Conservation (phyloP, 768 basidiomycete genomes). For the Suillus weaverae region DNA sequence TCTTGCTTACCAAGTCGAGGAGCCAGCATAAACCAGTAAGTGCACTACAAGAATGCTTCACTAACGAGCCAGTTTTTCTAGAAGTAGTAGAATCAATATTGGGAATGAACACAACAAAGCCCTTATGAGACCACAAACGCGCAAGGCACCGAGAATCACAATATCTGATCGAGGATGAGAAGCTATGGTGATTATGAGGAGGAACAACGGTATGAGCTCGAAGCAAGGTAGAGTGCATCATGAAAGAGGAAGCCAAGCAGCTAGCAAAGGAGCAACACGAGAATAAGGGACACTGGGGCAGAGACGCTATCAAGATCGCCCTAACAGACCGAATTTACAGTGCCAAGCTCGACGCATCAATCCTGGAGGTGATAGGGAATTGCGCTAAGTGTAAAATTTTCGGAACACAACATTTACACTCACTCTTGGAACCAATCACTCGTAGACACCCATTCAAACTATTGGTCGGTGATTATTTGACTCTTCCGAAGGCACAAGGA, state of each 20-base stretch:
- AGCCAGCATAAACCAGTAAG: too few relatives aligned
- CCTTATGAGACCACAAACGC: slow-evolving; percentile 8
- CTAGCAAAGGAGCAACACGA: slow-evolving; percentile 1
- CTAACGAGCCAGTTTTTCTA: slow-evolving; percentile 19
- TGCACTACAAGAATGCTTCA: slow-evolving; percentile 1
- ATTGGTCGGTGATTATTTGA: too few relatives aligned
- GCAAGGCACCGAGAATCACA: slow-evolving; percentile 2
- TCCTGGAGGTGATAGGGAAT: slow-evolving; percentile 6
- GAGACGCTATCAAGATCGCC: slow-evolving; percentile 32
- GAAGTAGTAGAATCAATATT: slow-evolving; percentile 17
- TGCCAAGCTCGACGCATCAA: slow-evolving; percentile 26
- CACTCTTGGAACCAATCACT: too few relatives aligned
- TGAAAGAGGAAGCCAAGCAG: slow-evolving; percentile 11
- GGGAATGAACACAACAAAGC: slow-evolving; percentile 15
- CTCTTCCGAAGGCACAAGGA: too few relatives aligned
- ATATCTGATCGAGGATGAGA: too few relatives aligned
- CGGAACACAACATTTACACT: too few relatives aligned
- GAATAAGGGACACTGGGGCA: slow-evolving; percentile 33
- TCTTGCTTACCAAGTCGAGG: too few relatives aligned
- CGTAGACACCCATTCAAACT: too few relatives aligned
- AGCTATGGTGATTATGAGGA: too few relatives aligned
- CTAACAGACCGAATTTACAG: slow-evolving; percentile 28
- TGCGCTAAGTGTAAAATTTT: background rate
- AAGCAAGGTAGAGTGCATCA: slow-evolving; percentile 6
- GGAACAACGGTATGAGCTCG: slow-evolving; percentile 4